Evolutionary conservation across 352 stramenopile species (phyloP), one percentile per base, ranked within the genome.

Genomic region (Blastocystis sp.): DNA sequence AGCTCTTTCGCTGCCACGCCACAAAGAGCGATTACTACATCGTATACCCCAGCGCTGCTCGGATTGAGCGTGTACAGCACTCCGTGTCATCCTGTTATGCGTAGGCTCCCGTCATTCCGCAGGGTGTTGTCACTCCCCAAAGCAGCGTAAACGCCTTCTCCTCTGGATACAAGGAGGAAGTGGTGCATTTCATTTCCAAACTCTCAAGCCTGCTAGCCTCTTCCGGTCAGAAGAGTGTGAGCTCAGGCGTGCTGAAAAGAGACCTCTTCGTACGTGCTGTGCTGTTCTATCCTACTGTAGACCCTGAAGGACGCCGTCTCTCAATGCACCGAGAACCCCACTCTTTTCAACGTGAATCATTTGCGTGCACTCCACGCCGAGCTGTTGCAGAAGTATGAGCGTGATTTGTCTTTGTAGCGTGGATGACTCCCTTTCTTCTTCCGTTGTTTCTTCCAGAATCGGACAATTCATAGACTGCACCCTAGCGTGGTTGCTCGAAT

Each of bases 91-190:
- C 48, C 48, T 17, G 14, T 57, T 7, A 57, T 7, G 48, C 6
- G 14, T 57, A 57, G 48, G 14, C 48, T 17, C 6, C 14, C 48
- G 6, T 14, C 48, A 57, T 57, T 57, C 48, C 48, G 48, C 48
- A 57, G 48, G 14, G 6, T 7, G 48, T 57, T 14, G 6, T 14
- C 6, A 57, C 6, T 7, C 6, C 48, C 6, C 48, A 57, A 14
- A 14, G 48, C 6, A 57, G 48, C 9, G 43, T 21, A 21, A 77
- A 65, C 40, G 71, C 57, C 17, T 81, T 81, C 66, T 81, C 71
- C 38, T 81, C 71, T 6, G 28, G 11, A 34, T 81, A 81, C 38
- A 59, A 17, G 63, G 71, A 81, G 21, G 71, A 81, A 28, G 71
- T 81, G 43, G n/a, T n/a, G 9, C 11, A 10, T 21, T 81, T 81